These are phyloP conservation scores for Pseudocercospora fijiensis DNA, from an alignment of 2,329 filamentous ascomycete genomes.

Conservation along the genomic window DNA sequence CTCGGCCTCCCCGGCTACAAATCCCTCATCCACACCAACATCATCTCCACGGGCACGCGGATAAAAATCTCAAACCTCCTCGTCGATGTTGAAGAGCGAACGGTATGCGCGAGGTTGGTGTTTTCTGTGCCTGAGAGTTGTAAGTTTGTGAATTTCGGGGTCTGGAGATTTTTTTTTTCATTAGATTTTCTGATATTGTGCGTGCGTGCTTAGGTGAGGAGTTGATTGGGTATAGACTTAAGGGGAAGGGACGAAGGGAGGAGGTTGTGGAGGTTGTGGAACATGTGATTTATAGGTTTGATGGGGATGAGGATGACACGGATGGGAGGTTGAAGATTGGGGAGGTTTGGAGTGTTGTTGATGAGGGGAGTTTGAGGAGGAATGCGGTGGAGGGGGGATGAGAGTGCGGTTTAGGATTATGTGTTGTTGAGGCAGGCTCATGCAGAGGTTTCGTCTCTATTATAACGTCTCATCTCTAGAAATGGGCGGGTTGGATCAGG, in stretches of 20 bases:
- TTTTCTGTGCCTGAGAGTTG: conserved; percentile 8
- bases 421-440: too few relatives aligned
- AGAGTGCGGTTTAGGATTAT: background rate
- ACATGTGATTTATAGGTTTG: conserved; percentile 13
- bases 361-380: background rate
- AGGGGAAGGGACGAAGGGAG: background rate
- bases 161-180: too few relatives aligned
- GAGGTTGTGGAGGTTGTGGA: conserved; percentile 1
- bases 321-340: conserved; percentile 11
- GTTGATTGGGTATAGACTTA: conserved; percentile 2
- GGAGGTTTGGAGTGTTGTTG: conserved; percentile 12
- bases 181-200: too few relatives aligned
- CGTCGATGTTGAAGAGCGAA: background rate
- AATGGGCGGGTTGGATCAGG: background rate
- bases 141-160: background rate
- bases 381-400: background rate
- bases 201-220: too few relatives aligned
- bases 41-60: background rate
- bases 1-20: conserved; percentile 8
- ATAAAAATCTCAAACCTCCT: conserved; percentile 12
- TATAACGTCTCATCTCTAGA: too few relatives aligned
- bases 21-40: conserved; percentile 12
- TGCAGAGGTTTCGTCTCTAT: too few relatives aligned
- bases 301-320: background rate
- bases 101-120: conserved; percentile 1